Percentiles rank a stretch among this genome's conserved stretches.
phyloP scores from a whole-genome alignment of 2,329 filamentous ascomycete genomes.

The Trichoderma koningiopsis region DNA sequence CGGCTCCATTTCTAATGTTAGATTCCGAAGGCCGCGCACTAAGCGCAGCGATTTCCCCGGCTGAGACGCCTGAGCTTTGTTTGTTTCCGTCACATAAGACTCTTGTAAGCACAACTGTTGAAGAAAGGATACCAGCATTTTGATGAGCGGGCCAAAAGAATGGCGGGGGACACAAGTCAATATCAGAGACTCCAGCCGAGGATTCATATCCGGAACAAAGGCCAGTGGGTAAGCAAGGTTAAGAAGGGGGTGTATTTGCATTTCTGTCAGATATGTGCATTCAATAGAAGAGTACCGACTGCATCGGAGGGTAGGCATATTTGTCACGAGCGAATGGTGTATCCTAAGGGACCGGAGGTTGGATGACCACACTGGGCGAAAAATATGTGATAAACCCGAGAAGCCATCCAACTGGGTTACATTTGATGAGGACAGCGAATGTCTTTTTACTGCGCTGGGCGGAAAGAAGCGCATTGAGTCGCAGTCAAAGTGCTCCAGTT shows the following conservation, averaged over 20 bases:
- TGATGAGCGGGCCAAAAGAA: constrained; percentile 53
- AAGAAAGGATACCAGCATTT: constrained; percentile 52
- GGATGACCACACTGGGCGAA: constrained; percentile 56
- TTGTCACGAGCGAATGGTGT: constrained; percentile 63
- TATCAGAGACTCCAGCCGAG: constrained; percentile 54
- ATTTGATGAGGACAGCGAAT: constrained; percentile 34
- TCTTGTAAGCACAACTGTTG: constrained; percentile 53
- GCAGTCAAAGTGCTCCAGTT: constrained; percentile 57
- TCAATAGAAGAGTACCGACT: constrained; percentile 42
- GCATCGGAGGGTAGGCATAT: constrained; percentile 49
- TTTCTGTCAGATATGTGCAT: constrained; percentile 49
- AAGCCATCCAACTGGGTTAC: constrained; percentile 46
- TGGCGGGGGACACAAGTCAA: constrained; percentile 57
- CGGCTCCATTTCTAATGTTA: constrained; percentile 57
- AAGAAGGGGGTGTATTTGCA: constrained; percentile 45
- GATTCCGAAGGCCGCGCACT: constrained; percentile 54
- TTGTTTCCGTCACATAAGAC: constrained; percentile 43
- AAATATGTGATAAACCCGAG: constrained; percentile 49
- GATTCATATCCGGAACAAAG: constrained; percentile 59
- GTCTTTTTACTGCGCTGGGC: constrained; percentile 2
- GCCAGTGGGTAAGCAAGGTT: constrained; percentile 50
- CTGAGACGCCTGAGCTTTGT: constrained; percentile 17
- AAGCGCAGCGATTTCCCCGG: constrained; percentile 46
- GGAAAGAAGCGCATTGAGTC: constrained; percentile 44
- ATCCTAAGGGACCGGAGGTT: constrained; percentile 56